Percentiles rank a stretch among this genome's conserved stretches.
phyloP scores from a whole-genome alignment of 1,284 basidiomycete genomes.

The Tylopilus sp. region DNA sequence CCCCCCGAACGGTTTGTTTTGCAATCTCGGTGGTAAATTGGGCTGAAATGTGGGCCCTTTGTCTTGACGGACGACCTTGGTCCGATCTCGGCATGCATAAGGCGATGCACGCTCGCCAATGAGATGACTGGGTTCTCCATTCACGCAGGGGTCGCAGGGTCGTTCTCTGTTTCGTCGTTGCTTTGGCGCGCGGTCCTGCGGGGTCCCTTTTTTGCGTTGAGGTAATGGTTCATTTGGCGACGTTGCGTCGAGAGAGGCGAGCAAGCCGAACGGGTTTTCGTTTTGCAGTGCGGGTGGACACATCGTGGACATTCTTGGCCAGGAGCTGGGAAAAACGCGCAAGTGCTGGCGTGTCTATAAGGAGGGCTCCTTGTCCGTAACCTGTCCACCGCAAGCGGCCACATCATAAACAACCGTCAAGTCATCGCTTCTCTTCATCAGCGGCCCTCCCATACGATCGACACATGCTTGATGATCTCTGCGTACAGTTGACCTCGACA shows the following conservation, averaged over 20 bases:
- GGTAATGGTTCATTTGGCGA: background rate
- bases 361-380: background rate
- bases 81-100: background rate
- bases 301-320: slow-evolving; percentile 11
- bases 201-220: too few relatives aligned
- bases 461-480: background rate
- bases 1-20: background rate
- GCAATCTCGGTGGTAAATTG: slow-evolving; percentile 6
- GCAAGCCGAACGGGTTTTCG: slow-evolving; percentile 5
- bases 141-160: background rate
- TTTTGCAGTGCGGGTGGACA: background rate
- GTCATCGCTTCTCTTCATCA: background rate
- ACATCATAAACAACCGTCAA: slow-evolving; percentile 26
- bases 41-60: background rate
- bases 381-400: background rate
- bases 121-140: too few relatives aligned
- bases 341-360: background rate
- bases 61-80: background rate
- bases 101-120: background rate
- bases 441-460: background rate
- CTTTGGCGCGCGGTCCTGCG: too few relatives aligned
- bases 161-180: background rate
- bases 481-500: background rate
- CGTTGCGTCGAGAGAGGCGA: background rate
- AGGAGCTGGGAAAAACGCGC: slow-evolving; percentile 1